Percentiles rank a stretch among this genome's conserved stretches.
These are phyloP conservation scores for Arthrobotrys iridis DNA, from an alignment of 2,329 filamentous ascomycete species.

Conservation along the genomic window DNA sequence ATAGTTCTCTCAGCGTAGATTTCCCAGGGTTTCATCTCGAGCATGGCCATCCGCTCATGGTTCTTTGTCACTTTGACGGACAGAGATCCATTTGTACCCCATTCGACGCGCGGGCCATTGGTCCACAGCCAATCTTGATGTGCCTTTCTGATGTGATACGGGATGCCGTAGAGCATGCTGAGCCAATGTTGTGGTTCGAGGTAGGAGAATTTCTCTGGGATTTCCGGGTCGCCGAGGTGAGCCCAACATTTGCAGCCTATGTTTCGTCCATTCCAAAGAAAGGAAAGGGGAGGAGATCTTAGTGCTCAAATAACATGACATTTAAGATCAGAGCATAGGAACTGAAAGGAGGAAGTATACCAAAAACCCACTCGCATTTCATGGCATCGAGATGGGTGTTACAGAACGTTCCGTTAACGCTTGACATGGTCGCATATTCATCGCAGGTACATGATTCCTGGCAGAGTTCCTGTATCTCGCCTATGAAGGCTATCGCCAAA, in stretches of 20 bases:
- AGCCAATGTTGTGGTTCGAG: not conserved
- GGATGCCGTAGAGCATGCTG: not conserved
- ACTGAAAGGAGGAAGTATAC: not conserved
- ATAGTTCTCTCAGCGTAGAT: not conserved
- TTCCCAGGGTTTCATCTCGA: not conserved
- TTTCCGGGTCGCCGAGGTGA: not conserved
- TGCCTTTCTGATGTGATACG: not conserved
- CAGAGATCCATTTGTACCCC: no score
- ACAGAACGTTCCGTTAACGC: not conserved
- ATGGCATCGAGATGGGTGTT: not conserved
- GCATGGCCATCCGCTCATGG: not conserved
- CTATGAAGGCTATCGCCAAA: not conserved
- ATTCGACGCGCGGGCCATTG: not conserved
- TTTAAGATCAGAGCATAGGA: not conserved
- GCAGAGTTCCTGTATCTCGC: not conserved
- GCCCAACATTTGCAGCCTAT: not conserved
- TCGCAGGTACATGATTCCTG: not conserved
- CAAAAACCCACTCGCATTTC: not conserved
- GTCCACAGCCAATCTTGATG: not conserved
- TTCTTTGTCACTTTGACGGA: no score
- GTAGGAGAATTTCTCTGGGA: not conserved
- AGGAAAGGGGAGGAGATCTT: no score
- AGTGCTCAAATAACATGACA: no score
- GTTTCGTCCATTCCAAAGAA: not conserved
- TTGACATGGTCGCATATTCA: not conserved